Conservation (phyloP, 1,139 yeast species). For the Tardiomyces depauwii region DNA sequence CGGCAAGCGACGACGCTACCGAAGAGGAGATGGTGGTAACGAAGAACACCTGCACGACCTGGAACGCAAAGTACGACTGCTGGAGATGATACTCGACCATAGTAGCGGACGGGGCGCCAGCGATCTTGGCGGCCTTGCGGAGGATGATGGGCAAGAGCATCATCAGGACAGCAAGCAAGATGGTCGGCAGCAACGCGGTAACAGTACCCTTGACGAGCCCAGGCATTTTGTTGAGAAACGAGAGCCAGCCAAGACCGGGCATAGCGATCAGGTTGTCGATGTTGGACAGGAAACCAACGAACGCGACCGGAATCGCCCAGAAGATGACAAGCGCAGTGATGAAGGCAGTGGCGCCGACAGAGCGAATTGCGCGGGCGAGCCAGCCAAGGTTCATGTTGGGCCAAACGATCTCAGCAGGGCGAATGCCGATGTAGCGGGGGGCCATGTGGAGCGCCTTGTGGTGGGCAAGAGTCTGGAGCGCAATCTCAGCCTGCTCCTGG, state of each 20-base stretch:
- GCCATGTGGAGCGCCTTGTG: slow-evolving; percentile 52
- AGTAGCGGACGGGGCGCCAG: slow-evolving; percentile 64
- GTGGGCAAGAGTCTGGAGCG: slow-evolving; percentile 66
- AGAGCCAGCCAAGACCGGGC: slow-evolving; percentile 44
- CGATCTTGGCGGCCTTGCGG: slow-evolving; percentile 54
- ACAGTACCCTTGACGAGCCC: slow-evolving; percentile 57
- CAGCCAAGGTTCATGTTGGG: slow-evolving; percentile 68
- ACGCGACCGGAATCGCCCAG: slow-evolving; percentile 91
- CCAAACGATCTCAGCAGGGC: slow-evolving; percentile 83
- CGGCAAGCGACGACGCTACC: slow-evolving; percentile 62
- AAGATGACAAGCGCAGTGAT: slow-evolving; percentile 55
- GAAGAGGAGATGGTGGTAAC: slow-evolving; percentile 77
- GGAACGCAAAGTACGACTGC: slow-evolving; percentile 79
- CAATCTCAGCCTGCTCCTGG: slow-evolving; percentile 81
- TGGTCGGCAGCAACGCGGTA: slow-evolving; percentile 78
- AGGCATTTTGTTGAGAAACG: slow-evolving; percentile 65
- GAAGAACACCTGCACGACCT: slow-evolving; percentile 69
- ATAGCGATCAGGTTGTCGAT: slow-evolving; percentile 38
- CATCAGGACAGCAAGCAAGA: slow-evolving; percentile 76
- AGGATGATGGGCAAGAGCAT: slow-evolving; percentile 72
- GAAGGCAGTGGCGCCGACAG: slow-evolving; percentile 45
- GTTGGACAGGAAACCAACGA: slow-evolving; percentile 84
- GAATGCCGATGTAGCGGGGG: slow-evolving; percentile 55
- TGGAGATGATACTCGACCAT: slow-evolving; percentile 74
- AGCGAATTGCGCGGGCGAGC: slow-evolving; percentile 69